A percentile compares a stretch with the other conserved stretches of the same genome.
phyloP scores from a whole-genome alignment of 2,329 filamentous ascomycete genomes.

The Verticillium tricorpus region DNA sequence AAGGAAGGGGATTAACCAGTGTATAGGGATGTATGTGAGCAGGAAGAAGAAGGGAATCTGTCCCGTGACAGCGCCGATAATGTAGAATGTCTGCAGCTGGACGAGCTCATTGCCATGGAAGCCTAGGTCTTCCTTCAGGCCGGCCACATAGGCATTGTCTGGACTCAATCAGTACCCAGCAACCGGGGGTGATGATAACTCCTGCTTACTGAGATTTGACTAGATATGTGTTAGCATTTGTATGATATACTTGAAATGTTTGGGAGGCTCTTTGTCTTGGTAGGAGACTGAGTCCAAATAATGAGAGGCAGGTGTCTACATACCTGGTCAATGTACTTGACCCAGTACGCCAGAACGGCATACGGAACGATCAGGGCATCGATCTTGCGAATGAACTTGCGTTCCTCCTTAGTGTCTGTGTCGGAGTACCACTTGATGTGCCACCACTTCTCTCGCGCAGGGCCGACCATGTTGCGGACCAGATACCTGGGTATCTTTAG shows the following conservation, averaged over 20 bases:
- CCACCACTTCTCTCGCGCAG: slow-evolving; percentile 23
- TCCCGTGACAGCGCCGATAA: slow-evolving; percentile 41
- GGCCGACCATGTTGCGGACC: not conserved
- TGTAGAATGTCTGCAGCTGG: slow-evolving; percentile 50
- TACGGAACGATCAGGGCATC: slow-evolving; percentile 53
- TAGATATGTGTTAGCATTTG: slow-evolving; percentile 19
- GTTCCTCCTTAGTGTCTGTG: slow-evolving; percentile 44
- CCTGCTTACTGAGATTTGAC: slow-evolving; percentile 41
- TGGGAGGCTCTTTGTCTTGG: no score
- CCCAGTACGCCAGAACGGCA: slow-evolving; percentile 50
- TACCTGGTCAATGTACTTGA: slow-evolving; percentile 49
- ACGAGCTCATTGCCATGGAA: slow-evolving; percentile 51
- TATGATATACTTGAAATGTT: no score
- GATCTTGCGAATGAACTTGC: slow-evolving; percentile 48
- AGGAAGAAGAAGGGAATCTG: slow-evolving; percentile 49
- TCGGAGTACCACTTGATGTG: slow-evolving; percentile 42
- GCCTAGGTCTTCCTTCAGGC: slow-evolving; percentile 45
- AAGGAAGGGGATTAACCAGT: slow-evolving; percentile 45
- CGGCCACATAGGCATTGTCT: slow-evolving; percentile 50
- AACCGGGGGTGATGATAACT: slow-evolving; percentile 7
- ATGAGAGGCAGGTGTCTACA: not conserved
- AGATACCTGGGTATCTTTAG: not conserved
- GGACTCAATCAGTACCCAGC: not conserved
- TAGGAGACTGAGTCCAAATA: no score
- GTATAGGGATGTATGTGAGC: slow-evolving; percentile 40